A percentile compares a stretch with the other conserved stretches of the same genome.
Conservation (phyloP, 2,329 filamentous ascomycete genomes). For the Neoascochyta sp. region DNA sequence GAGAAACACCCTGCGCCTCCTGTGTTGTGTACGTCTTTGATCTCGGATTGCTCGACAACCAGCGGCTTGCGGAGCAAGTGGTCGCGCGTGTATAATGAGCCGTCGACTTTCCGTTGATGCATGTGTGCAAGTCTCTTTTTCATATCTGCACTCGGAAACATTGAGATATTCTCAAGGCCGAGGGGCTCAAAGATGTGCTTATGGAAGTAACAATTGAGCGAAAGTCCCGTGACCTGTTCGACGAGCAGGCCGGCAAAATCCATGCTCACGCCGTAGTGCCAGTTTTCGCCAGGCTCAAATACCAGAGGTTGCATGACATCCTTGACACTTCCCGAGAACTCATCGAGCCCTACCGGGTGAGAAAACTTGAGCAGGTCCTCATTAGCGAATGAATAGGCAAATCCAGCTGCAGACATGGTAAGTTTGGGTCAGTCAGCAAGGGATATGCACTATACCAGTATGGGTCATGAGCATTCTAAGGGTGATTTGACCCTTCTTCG, state of each 20-base stretch:
- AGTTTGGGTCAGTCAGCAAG: background rate
- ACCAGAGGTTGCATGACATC: slow-evolving; percentile 55
- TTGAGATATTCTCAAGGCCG: slow-evolving; percentile 48
- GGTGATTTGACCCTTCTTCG: slow-evolving; percentile 46
- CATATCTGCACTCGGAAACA: slow-evolving; percentile 57
- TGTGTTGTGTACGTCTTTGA: slow-evolving; percentile 51
- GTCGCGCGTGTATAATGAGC: slow-evolving; percentile 40
- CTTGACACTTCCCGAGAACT: slow-evolving; percentile 53
- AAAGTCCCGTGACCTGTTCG: slow-evolving; percentile 43
- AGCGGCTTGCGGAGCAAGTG: slow-evolving; percentile 52
- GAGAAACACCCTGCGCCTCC: slow-evolving; percentile 61
- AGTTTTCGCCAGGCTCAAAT: slow-evolving; percentile 59
- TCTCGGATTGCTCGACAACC: slow-evolving; percentile 40
- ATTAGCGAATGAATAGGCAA: slow-evolving; percentile 50
- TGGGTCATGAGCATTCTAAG: slow-evolving; percentile 49
- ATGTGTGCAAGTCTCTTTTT: slow-evolving; percentile 54
- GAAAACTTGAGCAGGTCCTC: slow-evolving; percentile 43
- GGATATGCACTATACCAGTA: slow-evolving; percentile 25
- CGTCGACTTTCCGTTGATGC: slow-evolving; percentile 50
- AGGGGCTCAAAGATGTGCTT: slow-evolving; percentile 46
- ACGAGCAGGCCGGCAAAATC: slow-evolving; percentile 48
- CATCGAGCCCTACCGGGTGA: slow-evolving; percentile 53
- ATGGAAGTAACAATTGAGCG: slow-evolving; percentile 44
- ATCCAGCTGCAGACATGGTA: slow-evolving; percentile 33
- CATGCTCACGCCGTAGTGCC: slow-evolving; percentile 51